Percentiles rank a stretch among this genome's conserved stretches.
These are phyloP conservation scores for Botrytis medusae DNA, from an alignment of 2,329 filamentous ascomycete species.

Conservation along the genomic window DNA sequence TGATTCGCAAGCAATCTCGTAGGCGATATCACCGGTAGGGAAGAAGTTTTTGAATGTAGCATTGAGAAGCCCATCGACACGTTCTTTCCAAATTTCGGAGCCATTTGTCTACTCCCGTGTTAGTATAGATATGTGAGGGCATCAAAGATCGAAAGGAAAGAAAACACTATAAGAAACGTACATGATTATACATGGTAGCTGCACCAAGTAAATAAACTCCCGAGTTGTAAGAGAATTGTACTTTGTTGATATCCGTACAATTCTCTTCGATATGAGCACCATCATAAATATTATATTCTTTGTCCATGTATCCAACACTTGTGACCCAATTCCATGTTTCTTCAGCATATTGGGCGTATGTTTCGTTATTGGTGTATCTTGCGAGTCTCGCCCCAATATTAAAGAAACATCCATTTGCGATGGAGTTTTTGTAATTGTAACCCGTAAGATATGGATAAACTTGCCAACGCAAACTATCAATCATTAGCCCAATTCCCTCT, in stretches of 20 bases:
- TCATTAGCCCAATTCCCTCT: constrained; percentile 21
- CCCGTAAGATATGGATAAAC: constrained; percentile 63
- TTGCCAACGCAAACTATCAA: constrained; percentile 68
- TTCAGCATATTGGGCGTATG: constrained; percentile 74
- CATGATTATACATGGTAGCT: constrained; percentile 50
- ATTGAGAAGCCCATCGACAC: constrained; percentile 41
- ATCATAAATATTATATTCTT: constrained; percentile 56
- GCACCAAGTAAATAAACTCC: constrained; percentile 61
- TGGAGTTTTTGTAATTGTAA: constrained; percentile 65
- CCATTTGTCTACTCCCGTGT: constrained; percentile 39
- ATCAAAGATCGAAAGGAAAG: constrained; percentile 49
- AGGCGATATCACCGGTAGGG: constrained; percentile 53
- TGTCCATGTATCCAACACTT: constrained; percentile 57
- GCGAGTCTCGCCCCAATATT: constrained; percentile 69
- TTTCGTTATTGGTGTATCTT: constrained; percentile 74
- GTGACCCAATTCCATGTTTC: constrained; percentile 67
- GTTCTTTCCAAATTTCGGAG: constrained; percentile 41
- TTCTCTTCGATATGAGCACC: constrained; percentile 48
- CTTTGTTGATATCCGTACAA: constrained; percentile 54
- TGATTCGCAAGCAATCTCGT: constrained; percentile 59
- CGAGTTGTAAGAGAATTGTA: constrained; percentile 70
- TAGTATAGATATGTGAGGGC: constrained; percentile 8
- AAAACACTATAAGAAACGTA: constrained; percentile 43
- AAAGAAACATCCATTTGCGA: constrained; percentile 68
- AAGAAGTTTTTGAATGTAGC: constrained; percentile 42